Base-by-base conservation (phyloP, 805 yeast species). In the Candida fluviatilis region DNA sequence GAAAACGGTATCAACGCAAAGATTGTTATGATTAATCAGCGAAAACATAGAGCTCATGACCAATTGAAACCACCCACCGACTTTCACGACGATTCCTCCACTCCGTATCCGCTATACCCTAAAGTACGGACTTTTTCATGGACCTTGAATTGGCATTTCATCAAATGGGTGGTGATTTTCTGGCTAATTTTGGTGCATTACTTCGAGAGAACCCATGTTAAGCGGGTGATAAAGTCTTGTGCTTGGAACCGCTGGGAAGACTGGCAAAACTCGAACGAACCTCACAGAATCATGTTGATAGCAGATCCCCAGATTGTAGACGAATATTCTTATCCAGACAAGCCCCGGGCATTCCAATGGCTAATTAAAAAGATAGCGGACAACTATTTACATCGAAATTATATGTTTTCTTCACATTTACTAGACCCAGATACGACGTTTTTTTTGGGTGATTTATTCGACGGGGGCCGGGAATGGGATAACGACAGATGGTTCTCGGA, bases 241-340 rank as follows among this genome's bases (percentile, higher is more conserved):
- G 47, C 59, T 4, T 89, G 96, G 96, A 50, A 59, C 2, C 56
- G 55, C 0, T 84, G 91, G 90, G 88, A 82, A 47, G 33, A 58
- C 4, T 80, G 87, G 86, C 49, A 48, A 2, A 44, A 51, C 18
- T 51, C 46, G 3, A 52, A 54, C 2, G 43, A 42, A 1, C 72
- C 77, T 2, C 78, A 76, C 50, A 58, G 77, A 40, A 67, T 84
- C 5, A 65, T 61, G 2, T 19, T 93, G 10, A 70, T 87, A 25
- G 98, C 97, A 0, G 99, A 93, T 55, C 99, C 99, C 0, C 99
- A 93, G 58, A 71, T 93, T 31, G 83, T 93, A 51, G 99, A 93
- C 54, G 83, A 71, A 18, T 78, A 84, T 58, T 84, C 98, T 0
- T 93, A 93, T 56, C 95, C 95, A 0, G 80, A 76, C 2, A 64